Evolutionary conservation across 2,329 filamentous ascomycete genomes (phyloP), one percentile per base, ranked within the genome.

Genomic region (Aspergillus sp.): DNA sequence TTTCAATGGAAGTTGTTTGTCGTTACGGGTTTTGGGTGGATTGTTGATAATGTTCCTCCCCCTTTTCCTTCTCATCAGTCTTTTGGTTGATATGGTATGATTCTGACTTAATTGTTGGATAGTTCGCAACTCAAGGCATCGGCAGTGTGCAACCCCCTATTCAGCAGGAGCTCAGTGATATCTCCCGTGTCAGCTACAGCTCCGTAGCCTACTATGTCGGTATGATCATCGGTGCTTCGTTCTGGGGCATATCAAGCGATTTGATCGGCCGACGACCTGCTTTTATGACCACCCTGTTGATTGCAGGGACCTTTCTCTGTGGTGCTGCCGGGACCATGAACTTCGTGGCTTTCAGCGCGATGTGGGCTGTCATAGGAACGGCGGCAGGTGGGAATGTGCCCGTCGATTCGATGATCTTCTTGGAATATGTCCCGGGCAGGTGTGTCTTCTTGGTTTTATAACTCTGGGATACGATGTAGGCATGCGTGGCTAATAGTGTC

Each of bases 1-100:
- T 71, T 70, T 12, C 78, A 80, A 68, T 89, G 85, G 85, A 83
- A 87, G 65, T 80, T 90, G 1, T 89, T 89, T 67, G 69, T 84
- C 26, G 85, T 90, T 14, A 84, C 87, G 32, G 87, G 87, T 1
- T 90, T 90, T 63, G 87, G 87, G 24, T 90, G 87, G 87, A 85
- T 87, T 5, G 84, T 84, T 52, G 87, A 90, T 73, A 90, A 90
- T 42, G 68, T 73, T 51, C 20, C 61, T 51, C 32, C 7, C 5
- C 5, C 10, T 26, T 20, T 18, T 24, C 18, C 4, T 14, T 5
- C 6, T 9, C 6, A 7, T 26, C 6, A 26, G 26, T 26, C 26
- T 26, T 26, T 26, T 26, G 26, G 4, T 26, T 26, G 4, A 26
- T 5, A 26, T 6, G 6, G 5, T 9, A 9, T 7, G 7, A 29